A percentile compares a stretch with the other conserved stretches of the same genome.
Conservation (phyloP, 768 basidiomycete species). For the Lenzites betulinus region DNA sequence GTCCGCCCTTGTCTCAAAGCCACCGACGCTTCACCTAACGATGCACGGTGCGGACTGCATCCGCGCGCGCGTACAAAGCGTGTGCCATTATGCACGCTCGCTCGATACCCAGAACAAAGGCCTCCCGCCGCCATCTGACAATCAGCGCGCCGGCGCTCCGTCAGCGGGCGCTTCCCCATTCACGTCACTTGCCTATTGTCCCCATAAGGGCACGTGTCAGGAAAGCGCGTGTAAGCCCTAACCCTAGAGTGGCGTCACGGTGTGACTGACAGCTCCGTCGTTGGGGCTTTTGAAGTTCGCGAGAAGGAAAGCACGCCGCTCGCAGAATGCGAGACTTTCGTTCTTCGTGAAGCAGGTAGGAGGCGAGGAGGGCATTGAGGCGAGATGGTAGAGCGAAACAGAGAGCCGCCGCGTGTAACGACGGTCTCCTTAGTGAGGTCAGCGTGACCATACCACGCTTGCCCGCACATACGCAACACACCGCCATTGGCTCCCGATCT, state of each 20-base stretch:
- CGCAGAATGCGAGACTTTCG: no score
- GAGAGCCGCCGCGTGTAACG: background rate
- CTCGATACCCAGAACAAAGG: slow-evolving; percentile 1
- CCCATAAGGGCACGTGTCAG: slow-evolving; percentile 21
- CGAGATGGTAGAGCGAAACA: background rate
- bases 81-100: background rate
- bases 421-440: no score
- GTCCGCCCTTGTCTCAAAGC: background rate
- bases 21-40: background rate
- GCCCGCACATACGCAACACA: background rate
- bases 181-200: slow-evolving; percentile 16
- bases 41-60: no score
- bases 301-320: slow-evolving; percentile 4
- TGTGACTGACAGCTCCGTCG: slow-evolving; percentile 5
- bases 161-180: background rate
- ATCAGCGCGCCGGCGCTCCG: background rate
- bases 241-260: slow-evolving; percentile 9
- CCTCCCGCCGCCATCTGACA: background rate
- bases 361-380: no score
- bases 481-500: slow-evolving; percentile 1
- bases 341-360: no score
- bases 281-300: background rate
- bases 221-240: background rate
- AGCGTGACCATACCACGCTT: slow-evolving; percentile 1
- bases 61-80: slow-evolving; percentile 2